These are phyloP conservation scores for Xylariaceae sp. DNA, from an alignment of 2,329 filamentous ascomycete species.

Conservation along the genomic window DNA sequence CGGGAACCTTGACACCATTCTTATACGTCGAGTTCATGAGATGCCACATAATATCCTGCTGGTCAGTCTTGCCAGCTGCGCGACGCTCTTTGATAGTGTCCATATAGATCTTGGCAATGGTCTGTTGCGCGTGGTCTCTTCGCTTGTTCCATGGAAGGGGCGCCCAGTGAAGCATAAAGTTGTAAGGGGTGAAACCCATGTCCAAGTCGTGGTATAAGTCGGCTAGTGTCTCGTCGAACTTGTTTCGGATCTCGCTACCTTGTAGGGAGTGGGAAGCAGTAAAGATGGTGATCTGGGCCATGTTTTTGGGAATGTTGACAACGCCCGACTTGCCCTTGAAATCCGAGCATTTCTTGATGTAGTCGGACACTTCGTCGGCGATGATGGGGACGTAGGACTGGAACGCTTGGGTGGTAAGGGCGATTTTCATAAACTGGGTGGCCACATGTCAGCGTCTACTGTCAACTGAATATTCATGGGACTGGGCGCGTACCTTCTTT, in stretches of 20 bases:
- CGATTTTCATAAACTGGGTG: slow-evolving; percentile 71
- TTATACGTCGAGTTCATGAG: slow-evolving; percentile 85
- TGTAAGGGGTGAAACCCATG: slow-evolving; percentile 84
- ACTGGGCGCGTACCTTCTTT: slow-evolving; percentile 65
- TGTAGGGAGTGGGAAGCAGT: slow-evolving; percentile 83
- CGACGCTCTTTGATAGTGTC: slow-evolving; percentile 74
- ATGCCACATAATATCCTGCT: slow-evolving; percentile 83
- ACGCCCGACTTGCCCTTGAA: slow-evolving; percentile 67
- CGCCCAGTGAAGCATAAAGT: slow-evolving; percentile 86
- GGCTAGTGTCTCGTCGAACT: slow-evolving; percentile 77
- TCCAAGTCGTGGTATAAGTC: slow-evolving; percentile 84
- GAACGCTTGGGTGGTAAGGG: slow-evolving; percentile 71
- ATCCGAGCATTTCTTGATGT: slow-evolving; percentile 61
- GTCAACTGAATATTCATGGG: neutral
- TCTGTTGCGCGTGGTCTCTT: slow-evolving; percentile 74
- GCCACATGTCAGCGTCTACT: neutral
- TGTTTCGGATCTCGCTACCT: slow-evolving; percentile 74
- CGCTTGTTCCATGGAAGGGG: slow-evolving; percentile 84
- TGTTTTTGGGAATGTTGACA: slow-evolving; percentile 67
- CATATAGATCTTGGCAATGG: slow-evolving; percentile 77
- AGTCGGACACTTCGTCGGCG: slow-evolving; percentile 67
- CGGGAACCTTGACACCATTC: slow-evolving; percentile 71
- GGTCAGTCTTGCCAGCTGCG: slow-evolving; percentile 42
- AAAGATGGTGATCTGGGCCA: slow-evolving; percentile 87
- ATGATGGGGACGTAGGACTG: slow-evolving; percentile 75